Base-by-base conservation (phyloP, 2,329 filamentous ascomycete genomes). In the Sporothrix globosa region DNA sequence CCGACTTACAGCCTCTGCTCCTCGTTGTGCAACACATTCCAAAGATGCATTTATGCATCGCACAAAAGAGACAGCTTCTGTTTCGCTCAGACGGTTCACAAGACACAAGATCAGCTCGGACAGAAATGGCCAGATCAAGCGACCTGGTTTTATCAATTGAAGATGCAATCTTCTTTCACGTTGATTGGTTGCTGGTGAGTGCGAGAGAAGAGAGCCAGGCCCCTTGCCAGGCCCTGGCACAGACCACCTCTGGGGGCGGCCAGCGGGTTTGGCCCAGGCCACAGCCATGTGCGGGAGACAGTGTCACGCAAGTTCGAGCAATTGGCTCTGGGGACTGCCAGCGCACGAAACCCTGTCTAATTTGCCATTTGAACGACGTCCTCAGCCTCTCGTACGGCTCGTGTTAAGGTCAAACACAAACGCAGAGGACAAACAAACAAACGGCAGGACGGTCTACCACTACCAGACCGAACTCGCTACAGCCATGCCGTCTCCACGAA, bases 271-370 rank as follows among this genome's bases (percentile, higher is more conserved):
- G 58, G 39, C 39, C 39, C 58, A 6, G 21, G 61, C 24, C 63
- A 53, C 30, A 53, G 17, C 48, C 17, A 30, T 24, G 48, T 39
- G 48, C 30, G 17, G 63, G 60, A 67, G 17, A 48, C 60, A 48
- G 5, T 65, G 61, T 65, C 24, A 6, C 41, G 44, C 61, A 50
- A 24, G 44, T 9, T 13, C 44, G 46, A 21, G 24, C 46, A 48
- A 67, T 67, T 67, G 63, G 63, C 48, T 21, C n/a, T 67, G 48
- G 46, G 46, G 27, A 19, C 48, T 52, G 48, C 63, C 63, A 67
- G 63, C 63, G 30, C 63, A 67, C 63, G 27, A 34, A 17, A 14
- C 63, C 63, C 63, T 53, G 24, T 65, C 44, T 6, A 50, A 65
- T n/a, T 65, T 21, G 24, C 17, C 3, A 2, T 65, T 65, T 50